These are phyloP conservation scores for Francoa sonchifolia DNA, from an alignment of 441 rosid genomes.

Conservation along the genomic window DNA sequence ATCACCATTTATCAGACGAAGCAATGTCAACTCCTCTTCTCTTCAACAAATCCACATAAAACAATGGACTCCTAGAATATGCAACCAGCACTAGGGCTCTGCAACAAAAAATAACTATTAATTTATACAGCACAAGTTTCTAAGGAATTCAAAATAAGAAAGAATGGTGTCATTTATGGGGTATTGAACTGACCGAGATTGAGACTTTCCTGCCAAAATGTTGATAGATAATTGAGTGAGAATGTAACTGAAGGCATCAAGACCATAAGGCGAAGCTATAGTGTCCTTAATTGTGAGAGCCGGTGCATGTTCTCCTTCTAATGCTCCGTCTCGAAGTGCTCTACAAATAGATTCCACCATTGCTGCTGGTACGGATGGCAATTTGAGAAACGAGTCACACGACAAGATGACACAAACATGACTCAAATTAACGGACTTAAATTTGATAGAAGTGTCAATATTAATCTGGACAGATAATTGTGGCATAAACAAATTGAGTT, in stretches of 20 bases:
- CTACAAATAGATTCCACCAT: constrained; percentile 82
- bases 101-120: constrained; percentile 8
- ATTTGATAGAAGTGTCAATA: too few species aligned
- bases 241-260: constrained; percentile 47
- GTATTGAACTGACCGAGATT: constrained; percentile 39
- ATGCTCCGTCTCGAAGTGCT: constrained; percentile 61
- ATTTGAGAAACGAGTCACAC: too few species aligned
- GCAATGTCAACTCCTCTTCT: constrained; percentile 33
- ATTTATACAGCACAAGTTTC: constrained; percentile 2
- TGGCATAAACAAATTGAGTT: too few species aligned
- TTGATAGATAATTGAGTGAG: constrained; percentile 47
- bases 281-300: constrained; percentile 68
- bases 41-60: constrained; percentile 48
- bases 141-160: background rate
- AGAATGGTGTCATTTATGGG: background rate
- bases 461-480: too few species aligned
- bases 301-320: constrained; percentile 78
- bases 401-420: too few species aligned
- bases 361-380: constrained; percentile 2
- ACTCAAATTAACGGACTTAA: too few species aligned
- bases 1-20: constrained; percentile 50
- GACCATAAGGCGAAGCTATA: constrained; percentile 49
- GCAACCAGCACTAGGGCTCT: constrained; percentile 71
- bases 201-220: constrained; percentile 64
- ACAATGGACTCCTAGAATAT: constrained; percentile 52